Evolutionary conservation across 306 rosid genomes (phyloP), one percentile per base, ranked within the genome.

Genomic region (Quercus parvula): DNA sequence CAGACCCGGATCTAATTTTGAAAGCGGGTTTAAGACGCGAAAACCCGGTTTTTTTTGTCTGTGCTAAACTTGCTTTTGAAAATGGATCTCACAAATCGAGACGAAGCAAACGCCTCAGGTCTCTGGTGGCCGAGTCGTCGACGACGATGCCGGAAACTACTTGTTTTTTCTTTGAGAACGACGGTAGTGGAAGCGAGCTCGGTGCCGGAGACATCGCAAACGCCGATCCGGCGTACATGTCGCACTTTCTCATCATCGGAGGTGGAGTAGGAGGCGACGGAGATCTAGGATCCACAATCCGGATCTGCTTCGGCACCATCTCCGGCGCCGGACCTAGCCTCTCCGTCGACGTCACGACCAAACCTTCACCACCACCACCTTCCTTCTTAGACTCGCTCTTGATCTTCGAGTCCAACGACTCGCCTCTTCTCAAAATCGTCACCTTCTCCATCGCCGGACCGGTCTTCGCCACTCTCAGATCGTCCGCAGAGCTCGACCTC

Each of bases 161-260:
- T 58, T 75, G 83, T 74, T 85, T 86, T 85, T 80, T 94, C 91
- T 70, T 91, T 13, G 82, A 84, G 85, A 95, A 95, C 41, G 97
- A 93, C 4, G 99, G 97, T 17, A 95, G 24, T 6, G 97, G 97
- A 49, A 95, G 96, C 30, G 97, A 87, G 79, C 93, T 93, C 33
- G 97, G 99, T 38, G 88, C 85, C 71, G 98, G 99, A 3, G 97
- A 95, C 83, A 89, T 25, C 63, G 93, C 80, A 41, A 88, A 93
- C 54, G 96, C 96, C 3, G 98, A 91, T 52, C 99, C 99, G 27
- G 99, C 99, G 87, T 95, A 95, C 33, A 91, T 27, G 27, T 87
- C 90, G 28, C 74, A 25, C 54, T 69, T 88, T 44, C 77, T 68
- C 6, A 14, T 19, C 8, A 35, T 52, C 58, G 78, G 61, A 19